Base-by-base conservation (phyloP, 2,329 filamentous ascomycete genomes). In the Fusarium setosum region DNA sequence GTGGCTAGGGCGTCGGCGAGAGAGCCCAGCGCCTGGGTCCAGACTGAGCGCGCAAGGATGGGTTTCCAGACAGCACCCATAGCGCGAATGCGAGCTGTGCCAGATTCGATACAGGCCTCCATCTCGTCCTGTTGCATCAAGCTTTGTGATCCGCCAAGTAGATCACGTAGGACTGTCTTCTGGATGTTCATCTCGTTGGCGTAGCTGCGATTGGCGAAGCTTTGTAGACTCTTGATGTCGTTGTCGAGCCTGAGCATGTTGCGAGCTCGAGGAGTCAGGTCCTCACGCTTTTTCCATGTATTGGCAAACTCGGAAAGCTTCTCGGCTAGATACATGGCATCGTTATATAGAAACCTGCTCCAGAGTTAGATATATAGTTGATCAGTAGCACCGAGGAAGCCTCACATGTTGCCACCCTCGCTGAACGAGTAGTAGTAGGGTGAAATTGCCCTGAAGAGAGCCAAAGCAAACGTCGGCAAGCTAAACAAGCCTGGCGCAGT, bases 361-460 rank as follows among this genome's bases (percentile, higher is more conserved):
- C 4, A 3, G 15, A 3, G 42, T 72, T 9, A 72, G 67, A 15
- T 4, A 45, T 21, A 40, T 40, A 4, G 3, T 35, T 4, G 4
- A 26, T 20, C 5, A 10, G 1, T 9, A 15, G 15, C 1, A 13
- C 15, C 7, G 6, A 9, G 11, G 24, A 15, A 21, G 9, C 63
- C 85, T 73, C 77, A 90, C 88, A 92, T 91, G 68, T 87, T 90
- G 21, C 89, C 88, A 21, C 85, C 86, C 13, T 80, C 78, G 35
- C 88, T 83, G 13, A 86, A 81, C 1, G 87, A 82, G 74, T 96
- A 96, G 71, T 92, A 92, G 57, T 91, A 86, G 1, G 90, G 88
- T 6, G 92, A 91, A 3, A 93, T 88, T 4, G 92, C 92, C 48
- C 92, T 84, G 75, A 94, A 96, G 78, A 94, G 87, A n/a, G 92